A percentile compares a stretch with the other conserved stretches of the same genome.
phyloP scores from a whole-genome alignment of 2,329 filamentous ascomycete species.

The Stromatinia cepivora region DNA sequence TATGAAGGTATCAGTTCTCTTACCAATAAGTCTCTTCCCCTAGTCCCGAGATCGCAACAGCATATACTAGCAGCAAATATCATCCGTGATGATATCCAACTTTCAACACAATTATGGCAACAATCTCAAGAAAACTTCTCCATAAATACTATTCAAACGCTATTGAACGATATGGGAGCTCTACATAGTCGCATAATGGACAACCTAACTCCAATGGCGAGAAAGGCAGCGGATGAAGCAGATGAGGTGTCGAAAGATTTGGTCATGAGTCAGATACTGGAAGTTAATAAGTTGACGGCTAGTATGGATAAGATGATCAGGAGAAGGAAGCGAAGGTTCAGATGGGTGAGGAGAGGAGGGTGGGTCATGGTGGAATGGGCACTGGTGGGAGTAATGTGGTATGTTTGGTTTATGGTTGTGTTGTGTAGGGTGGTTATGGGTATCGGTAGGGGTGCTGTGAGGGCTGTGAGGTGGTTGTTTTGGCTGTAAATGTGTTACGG shows the following conservation, averaged over 20 bases:
- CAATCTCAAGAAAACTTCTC: slow-evolving; percentile 59
- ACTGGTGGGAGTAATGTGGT: slow-evolving; percentile 89
- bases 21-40: slow-evolving; percentile 23
- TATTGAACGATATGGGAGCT: slow-evolving; percentile 48
- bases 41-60: slow-evolving; percentile 35
- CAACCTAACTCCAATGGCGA: slow-evolving; percentile 58
- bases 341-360: slow-evolving; percentile 72
- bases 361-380: slow-evolving; percentile 87
- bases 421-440: slow-evolving; percentile 66
- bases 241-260: slow-evolving; percentile 77
- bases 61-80: slow-evolving; percentile 54
- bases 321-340: slow-evolving; percentile 64
- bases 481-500: slow-evolving; percentile 43
- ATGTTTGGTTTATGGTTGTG: slow-evolving; percentile 87
- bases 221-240: slow-evolving; percentile 71
- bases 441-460: slow-evolving; percentile 58
- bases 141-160: slow-evolving; percentile 54
- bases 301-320: slow-evolving; percentile 75
- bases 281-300: slow-evolving; percentile 78
- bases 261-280: slow-evolving; percentile 72
- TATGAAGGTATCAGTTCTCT: slow-evolving; percentile 36
- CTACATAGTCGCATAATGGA: slow-evolving; percentile 44
- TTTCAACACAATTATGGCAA: slow-evolving; percentile 53
- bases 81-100: slow-evolving; percentile 49
- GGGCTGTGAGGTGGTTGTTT: slow-evolving; percentile 74